Percentiles rank a stretch among this genome's conserved stretches.
phyloP scores from a whole-genome alignment of 108 stramenopile species.

The Parmales sp. region DNA sequence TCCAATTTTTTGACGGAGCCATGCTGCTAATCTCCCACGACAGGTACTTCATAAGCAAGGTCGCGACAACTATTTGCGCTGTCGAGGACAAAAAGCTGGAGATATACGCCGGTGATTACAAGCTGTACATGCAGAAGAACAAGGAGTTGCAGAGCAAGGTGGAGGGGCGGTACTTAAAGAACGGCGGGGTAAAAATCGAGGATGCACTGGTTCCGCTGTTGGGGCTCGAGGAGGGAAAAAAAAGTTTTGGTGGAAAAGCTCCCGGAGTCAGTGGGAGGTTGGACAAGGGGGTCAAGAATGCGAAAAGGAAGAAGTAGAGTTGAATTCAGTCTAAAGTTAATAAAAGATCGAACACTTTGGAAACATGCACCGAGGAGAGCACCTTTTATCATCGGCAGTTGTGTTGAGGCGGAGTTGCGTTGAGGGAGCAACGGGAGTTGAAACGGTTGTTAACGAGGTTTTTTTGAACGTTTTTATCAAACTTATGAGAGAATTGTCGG shows the following conservation, averaged over 20 bases:
- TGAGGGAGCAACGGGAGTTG: too few species aligned
- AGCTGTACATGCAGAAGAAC: slow-evolving; percentile 82
- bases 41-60: slow-evolving; percentile 90
- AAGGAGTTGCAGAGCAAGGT: slow-evolving; percentile 69
- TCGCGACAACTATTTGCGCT: slow-evolving; percentile 85
- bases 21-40: slow-evolving; percentile 89
- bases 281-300: slow-evolving; percentile 95
- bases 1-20: slow-evolving; percentile 83
- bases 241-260: slow-evolving; percentile 84
- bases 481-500: too few species aligned
- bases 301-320: slow-evolving; percentile 60
- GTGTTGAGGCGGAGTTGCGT: too few species aligned
- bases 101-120: slow-evolving; percentile 88
- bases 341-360: too few species aligned
- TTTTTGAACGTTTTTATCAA: too few species aligned
- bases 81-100: slow-evolving; percentile 75
- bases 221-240: slow-evolving; percentile 44
- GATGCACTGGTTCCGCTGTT: slow-evolving; percentile 58
- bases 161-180: slow-evolving; percentile 62
- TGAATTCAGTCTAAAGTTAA: too few species aligned
- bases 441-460: too few species aligned
- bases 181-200: slow-evolving; percentile 62
- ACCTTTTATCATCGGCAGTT: too few species aligned
- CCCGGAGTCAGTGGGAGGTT: slow-evolving; percentile 68
- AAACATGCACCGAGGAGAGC: too few species aligned